Base-by-base conservation (phyloP, 1,139 yeast species). In the Diutina ranongensis region DNA sequence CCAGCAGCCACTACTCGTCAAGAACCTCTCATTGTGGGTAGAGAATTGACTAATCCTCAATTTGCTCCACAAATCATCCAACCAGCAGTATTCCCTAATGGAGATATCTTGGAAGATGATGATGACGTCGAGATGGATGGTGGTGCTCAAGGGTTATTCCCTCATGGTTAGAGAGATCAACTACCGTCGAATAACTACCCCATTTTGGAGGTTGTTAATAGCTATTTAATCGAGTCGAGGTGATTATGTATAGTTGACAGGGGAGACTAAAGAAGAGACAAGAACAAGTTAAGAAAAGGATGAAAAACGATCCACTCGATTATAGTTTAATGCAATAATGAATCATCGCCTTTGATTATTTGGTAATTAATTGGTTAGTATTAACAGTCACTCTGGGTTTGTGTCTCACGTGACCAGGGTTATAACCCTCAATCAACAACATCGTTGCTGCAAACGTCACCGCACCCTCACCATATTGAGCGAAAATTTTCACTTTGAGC, bases 21-120 rank as follows among this genome's bases (percentile, higher is more conserved):
- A 18, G 47, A 33, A 18, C 21, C 9, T 12, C 8, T 33, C 18
- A 25, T 25, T n/a, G 20, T 28, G 35, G 33, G 20, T 10, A 28
- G 15, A 15, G 22, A 20, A 2, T 21, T 21, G n/a, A 22, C 27
- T 13, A 41, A 40, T 25, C 40, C 47, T 35, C 44, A 32, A n/a
- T 40, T 40, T 54, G 74, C 74, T 7, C 75, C 74, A 2, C 74
- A 68, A 44, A 66, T 69, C 13, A 54, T 55, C 28, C 74, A 69
- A 49, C 72, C 72, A 5, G 66, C 74, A 4, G 72, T 68, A 1
- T 70, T 70, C 48, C 67, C 67, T 2, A 58, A 55, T 49, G 66
- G 58, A 15, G 62, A 60, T 38, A 65, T 65, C 28, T 52, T 56
- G 25, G 42, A 22, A 58, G 62, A 49, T 36, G 64, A 57, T 40